These are phyloP conservation scores for Malbranchea zuffiana DNA, from an alignment of 2,329 filamentous ascomycete species.

Conservation along the genomic window DNA sequence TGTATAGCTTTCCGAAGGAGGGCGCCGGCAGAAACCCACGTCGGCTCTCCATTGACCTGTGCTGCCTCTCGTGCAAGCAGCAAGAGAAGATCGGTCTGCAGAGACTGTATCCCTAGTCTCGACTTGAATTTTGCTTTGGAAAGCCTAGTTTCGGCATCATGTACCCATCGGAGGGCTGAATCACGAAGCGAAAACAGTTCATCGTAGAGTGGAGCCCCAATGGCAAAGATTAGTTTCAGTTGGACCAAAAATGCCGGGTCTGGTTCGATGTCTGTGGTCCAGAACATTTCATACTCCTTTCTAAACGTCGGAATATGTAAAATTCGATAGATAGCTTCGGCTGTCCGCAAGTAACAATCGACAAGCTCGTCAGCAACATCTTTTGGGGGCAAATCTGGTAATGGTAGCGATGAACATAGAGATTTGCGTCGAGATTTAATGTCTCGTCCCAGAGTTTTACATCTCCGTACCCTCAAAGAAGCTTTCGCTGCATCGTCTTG, in stretches of 20 bases:
- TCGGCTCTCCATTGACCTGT: constrained; percentile 24
- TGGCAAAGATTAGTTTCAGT: constrained; percentile 28
- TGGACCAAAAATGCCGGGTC: constrained; percentile 40
- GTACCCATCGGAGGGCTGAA: constrained; percentile 37
- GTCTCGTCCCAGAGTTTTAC: constrained; percentile 40
- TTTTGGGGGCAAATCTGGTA: constrained; percentile 36
- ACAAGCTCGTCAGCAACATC: constrained; percentile 42
- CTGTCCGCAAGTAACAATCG: constrained; percentile 44
- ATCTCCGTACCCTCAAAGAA: constrained; percentile 32
- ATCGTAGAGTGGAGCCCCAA: constrained; percentile 38
- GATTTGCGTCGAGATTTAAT: constrained; percentile 36
- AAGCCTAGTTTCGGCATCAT: constrained; percentile 28
- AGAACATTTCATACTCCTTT: constrained; percentile 45
- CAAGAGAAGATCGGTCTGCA: constrained; percentile 27
- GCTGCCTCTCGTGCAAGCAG: constrained; percentile 25
- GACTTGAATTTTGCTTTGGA: constrained; percentile 24
- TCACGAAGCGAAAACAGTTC: constrained; percentile 18
- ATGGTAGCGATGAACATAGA: constrained; percentile 16
- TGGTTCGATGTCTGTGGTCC: constrained; percentile 34
- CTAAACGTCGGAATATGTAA: constrained; percentile 49
- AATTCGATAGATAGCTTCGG: constrained; percentile 48
- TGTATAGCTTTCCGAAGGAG: constrained; percentile 33
- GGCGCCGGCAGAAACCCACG: constrained; percentile 30
- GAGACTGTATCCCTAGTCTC: constrained; percentile 21
- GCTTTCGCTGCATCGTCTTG: constrained; percentile 27